These are phyloP conservation scores for Psilocybe tampanensis DNA, from an alignment of 768 basidiomycete genomes.

Conservation along the genomic window DNA sequence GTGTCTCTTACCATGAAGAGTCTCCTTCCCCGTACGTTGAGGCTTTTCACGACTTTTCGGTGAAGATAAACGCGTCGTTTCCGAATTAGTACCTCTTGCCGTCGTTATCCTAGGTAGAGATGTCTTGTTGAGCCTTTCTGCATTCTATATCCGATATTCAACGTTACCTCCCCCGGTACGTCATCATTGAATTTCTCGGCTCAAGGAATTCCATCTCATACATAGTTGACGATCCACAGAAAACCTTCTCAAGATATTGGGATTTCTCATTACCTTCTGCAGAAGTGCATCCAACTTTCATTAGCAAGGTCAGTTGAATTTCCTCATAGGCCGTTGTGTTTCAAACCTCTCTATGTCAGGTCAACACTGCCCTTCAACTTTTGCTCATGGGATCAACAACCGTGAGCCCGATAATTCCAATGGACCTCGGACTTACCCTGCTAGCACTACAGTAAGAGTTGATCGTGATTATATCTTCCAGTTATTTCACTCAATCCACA, in stretches of 20 bases:
- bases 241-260: slow-evolving; percentile 94
- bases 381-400: slow-evolving; percentile 90
- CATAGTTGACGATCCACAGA: slow-evolving; percentile 53
- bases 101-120: slow-evolving; percentile 89
- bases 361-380: slow-evolving; percentile 93
- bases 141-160: slow-evolving; percentile 92
- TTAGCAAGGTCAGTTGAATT: slow-evolving; percentile 72
- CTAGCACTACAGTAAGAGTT: slow-evolving; percentile 75
- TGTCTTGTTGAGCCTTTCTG: slow-evolving; percentile 80
- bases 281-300: slow-evolving; percentile 90
- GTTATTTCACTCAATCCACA: slow-evolving; percentile 3
- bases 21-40: slow-evolving; percentile 74
- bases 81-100: slow-evolving; percentile 73
- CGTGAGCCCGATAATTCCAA: slow-evolving; percentile 74
- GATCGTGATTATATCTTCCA: background rate
- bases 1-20: slow-evolving; percentile 83
- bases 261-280: slow-evolving; percentile 95
- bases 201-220: background rate
- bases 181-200: slow-evolving; percentile 9
- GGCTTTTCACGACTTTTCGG: background rate
- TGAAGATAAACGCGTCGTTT: slow-evolving; percentile 3
- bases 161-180: slow-evolving; percentile 86
- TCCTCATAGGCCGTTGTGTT: background rate
- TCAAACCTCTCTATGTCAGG: slow-evolving; percentile 40
- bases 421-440: slow-evolving; percentile 55